Evolutionary conservation across 2,329 filamentous ascomycete genomes (phyloP).

Genomic region (Epichloe sylvatica): DNA sequence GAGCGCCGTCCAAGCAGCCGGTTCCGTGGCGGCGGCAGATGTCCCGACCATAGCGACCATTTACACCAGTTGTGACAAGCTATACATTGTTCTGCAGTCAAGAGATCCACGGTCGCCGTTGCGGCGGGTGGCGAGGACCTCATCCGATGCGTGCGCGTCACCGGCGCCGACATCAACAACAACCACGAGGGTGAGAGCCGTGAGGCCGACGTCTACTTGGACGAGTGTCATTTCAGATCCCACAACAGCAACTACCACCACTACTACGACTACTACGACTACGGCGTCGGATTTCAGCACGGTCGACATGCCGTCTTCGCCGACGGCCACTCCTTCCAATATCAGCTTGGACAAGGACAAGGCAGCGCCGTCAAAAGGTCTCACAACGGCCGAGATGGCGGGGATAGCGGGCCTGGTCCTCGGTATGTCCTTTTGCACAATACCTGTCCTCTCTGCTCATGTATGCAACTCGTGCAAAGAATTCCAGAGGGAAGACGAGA

Average conservation of each 20-base stretch:
- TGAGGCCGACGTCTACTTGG: neutral
- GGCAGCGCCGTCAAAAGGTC: neutral
- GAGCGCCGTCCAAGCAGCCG: no score
- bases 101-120: neutral
- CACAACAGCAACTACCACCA: neutral
- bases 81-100: neutral
- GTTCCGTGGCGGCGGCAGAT: neutral
- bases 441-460: neutral
- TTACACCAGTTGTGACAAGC: neutral
- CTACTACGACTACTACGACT: neutral
- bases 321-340: neutral
- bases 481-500: neutral
- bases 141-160: neutral
- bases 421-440: neutral
- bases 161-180: neutral
- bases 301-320: neutral
- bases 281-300: no score
- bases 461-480: neutral
- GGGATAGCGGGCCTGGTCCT: neutral
- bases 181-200: neutral
- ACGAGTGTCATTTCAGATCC: neutral
- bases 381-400: neutral
- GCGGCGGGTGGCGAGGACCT: neutral
- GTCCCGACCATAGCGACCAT: neutral
- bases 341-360: neutral